phyloP scores from a whole-genome alignment of 805 yeast species.

The Metschnikowia proteae region DNA sequence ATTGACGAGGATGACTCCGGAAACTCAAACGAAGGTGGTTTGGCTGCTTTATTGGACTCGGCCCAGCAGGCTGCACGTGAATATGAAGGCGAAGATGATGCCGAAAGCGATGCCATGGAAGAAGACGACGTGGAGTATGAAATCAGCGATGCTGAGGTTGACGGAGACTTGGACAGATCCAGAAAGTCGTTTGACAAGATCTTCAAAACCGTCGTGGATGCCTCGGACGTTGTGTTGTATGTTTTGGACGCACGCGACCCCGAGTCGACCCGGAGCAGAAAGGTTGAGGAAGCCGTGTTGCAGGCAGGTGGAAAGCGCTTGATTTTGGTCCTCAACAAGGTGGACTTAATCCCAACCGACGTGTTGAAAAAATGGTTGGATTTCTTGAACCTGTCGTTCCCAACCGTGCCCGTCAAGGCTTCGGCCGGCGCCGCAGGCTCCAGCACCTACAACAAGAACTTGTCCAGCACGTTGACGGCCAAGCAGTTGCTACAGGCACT shows the following conservation, averaged over 20 bases:
- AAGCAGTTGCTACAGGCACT: constrained; percentile 70
- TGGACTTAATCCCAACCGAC: constrained; percentile 86
- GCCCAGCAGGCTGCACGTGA: constrained; percentile 86
- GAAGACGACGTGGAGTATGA: constrained; percentile 44
- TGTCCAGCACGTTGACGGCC: constrained; percentile 71
- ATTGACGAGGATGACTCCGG: constrained; percentile 41
- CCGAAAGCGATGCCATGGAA: constrained; percentile 26
- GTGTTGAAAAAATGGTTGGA: constrained; percentile 81
- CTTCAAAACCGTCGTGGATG: constrained; percentile 88
- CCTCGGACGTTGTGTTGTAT: constrained; percentile 84
- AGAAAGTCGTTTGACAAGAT: constrained; percentile 91
- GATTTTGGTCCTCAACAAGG: constrained; percentile 82
- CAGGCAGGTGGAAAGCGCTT: constrained; percentile 78
- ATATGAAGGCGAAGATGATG: constrained; percentile 53
- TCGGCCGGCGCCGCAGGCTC: constrained; percentile 70
- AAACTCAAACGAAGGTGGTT: constrained; percentile 43
- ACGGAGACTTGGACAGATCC: constrained; percentile 60
- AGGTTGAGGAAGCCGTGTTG: constrained; percentile 85
- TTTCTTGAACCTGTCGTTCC: constrained; percentile 76
- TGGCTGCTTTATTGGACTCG: constrained; percentile 83
- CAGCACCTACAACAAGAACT: constrained; percentile 64
- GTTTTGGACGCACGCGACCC: constrained; percentile 99
- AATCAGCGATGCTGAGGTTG: constrained; percentile 41
- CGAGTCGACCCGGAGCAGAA: constrained; percentile 86
- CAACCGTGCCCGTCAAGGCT: constrained; percentile 86